These are phyloP conservation scores for Penicillium daleae DNA, from an alignment of 495 filamentous ascomycete species.

Conservation along the genomic window DNA sequence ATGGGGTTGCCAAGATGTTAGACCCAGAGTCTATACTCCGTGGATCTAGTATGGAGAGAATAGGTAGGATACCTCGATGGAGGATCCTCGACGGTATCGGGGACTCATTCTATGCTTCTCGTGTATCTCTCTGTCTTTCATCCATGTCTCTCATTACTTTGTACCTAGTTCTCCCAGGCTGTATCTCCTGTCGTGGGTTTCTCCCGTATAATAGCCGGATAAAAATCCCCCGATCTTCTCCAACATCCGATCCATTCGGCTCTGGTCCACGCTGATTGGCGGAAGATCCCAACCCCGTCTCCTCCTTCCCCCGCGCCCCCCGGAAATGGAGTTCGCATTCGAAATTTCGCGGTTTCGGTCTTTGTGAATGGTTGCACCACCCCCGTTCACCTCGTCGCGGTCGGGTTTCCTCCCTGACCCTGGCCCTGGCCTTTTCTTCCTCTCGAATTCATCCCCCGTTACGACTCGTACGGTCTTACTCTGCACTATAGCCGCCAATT, in stretches of 20 bases:
- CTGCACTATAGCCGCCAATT: neutral
- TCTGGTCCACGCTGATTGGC: constrained; percentile 42
- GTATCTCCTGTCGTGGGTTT: too few species aligned
- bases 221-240: neutral
- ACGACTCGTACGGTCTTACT: neutral
- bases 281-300: constrained; percentile 40
- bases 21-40: too few species aligned
- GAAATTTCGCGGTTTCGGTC: neutral
- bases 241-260: neutral
- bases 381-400: too few species aligned
- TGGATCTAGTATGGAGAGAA: too few species aligned
- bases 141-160: too few species aligned
- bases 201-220: neutral
- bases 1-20: too few species aligned
- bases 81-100: too few species aligned
- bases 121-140: too few species aligned
- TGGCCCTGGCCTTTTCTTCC: neutral
- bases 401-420: constrained; percentile 2
- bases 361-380: constrained; percentile 1
- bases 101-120: too few species aligned
- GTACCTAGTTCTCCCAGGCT: too few species aligned
- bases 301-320: constrained; percentile 28
- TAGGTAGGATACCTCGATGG: too few species aligned
- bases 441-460: neutral
- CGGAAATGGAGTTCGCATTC: constrained; percentile 22